Evolutionary conservation across 441 rosid species (phyloP).

Genomic region (Bruguiera hainesii): DNA sequence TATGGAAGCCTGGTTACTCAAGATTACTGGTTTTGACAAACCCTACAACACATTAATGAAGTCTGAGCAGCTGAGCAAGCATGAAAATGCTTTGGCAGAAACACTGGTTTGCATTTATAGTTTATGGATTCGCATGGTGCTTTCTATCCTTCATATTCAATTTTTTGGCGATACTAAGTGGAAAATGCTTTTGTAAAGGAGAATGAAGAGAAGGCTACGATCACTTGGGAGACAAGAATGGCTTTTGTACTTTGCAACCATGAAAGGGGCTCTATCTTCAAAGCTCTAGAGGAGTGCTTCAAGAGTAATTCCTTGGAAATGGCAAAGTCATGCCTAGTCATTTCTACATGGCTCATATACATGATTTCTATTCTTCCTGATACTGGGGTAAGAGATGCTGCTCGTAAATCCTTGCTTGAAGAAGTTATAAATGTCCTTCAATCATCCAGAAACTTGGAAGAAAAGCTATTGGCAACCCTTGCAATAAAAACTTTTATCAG

Average conservation of each 20-base stretch:
- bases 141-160: neutral
- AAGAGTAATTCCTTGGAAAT: constrained; percentile 55
- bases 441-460: constrained; percentile 58
- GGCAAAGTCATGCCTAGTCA: constrained; percentile 51
- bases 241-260: constrained; percentile 62
- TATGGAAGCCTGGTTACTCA: constrained; percentile 59
- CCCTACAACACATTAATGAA: constrained; percentile 49
- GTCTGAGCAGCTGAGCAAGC: constrained; percentile 28
- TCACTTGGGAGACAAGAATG: constrained; percentile 58
- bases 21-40: constrained; percentile 50
- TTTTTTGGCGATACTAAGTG: constrained; percentile 13
- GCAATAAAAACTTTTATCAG: constrained; percentile 52
- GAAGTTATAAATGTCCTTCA: constrained; percentile 59
- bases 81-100: constrained; percentile 35
- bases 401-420: constrained; percentile 50
- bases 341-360: constrained; percentile 56
- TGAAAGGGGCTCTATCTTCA: constrained; percentile 59
- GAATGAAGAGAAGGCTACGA: constrained; percentile 50
- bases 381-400: constrained; percentile 39
- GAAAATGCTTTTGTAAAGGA: constrained; percentile 29
- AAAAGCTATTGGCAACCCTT: constrained; percentile 58
- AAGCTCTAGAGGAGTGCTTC: constrained; percentile 61
- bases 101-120: constrained; percentile 32
- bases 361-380: constrained; percentile 61
- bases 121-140: neutral